Conservation (phyloP, 23 red algal genomes). For the Chondrus crispus region DNA sequence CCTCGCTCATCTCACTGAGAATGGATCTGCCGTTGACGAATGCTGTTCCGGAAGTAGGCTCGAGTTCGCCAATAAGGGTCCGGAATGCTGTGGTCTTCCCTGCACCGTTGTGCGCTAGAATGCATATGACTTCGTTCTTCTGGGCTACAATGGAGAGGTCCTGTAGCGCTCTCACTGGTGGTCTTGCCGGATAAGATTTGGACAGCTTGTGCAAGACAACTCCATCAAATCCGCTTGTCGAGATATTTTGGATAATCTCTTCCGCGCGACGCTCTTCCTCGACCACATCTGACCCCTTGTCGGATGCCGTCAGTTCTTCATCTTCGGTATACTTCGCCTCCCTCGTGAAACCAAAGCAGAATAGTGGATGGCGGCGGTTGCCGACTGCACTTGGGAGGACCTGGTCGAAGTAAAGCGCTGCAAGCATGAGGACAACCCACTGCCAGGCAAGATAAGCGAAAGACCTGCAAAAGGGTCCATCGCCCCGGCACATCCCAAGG, state of each 20-base stretch:
- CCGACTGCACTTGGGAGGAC: conserved; percentile 52
- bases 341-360: conserved; percentile 70
- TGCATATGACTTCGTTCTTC: conserved; percentile 68
- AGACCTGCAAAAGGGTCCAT: conserved; percentile 67
- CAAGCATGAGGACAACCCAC: conserved; percentile 53
- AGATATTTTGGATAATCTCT: conserved; percentile 21
- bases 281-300: conserved; percentile 15
- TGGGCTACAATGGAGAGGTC: conserved; percentile 57
- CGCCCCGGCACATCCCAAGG: conserved; percentile 79
- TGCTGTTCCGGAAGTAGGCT: conserved; percentile 57
- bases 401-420: conserved; percentile 85
- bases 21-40: conserved; percentile 66
- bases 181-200: conserved; percentile 64
- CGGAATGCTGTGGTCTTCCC: conserved; percentile 84
- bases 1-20: conserved; percentile 40
- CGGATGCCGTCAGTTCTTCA: neutral
- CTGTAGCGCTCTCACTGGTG: conserved; percentile 71
- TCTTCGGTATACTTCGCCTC: neutral
- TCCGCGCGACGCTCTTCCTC: conserved; percentile 46
- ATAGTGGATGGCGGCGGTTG: conserved; percentile 78
- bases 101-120: conserved; percentile 79
- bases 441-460: conserved; percentile 67
- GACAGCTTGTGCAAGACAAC: conserved; percentile 59
- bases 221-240: conserved; percentile 24
- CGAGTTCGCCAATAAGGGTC: conserved; percentile 67